Conservation (phyloP, 495 filamentous ascomycete species). For the Aspergillus carlsbadensis region DNA sequence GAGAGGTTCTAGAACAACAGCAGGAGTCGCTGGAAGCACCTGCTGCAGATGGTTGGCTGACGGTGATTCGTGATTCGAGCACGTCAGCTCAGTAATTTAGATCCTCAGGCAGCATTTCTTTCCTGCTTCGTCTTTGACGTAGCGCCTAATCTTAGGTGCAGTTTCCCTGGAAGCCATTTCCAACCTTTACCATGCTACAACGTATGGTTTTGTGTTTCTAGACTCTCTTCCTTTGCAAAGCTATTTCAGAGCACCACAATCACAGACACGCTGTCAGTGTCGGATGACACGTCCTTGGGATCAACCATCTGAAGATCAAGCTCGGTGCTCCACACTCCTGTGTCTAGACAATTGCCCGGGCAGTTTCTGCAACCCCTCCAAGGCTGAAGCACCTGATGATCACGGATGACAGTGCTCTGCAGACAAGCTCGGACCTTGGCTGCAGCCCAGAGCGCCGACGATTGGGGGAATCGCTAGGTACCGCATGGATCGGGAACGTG, state of each 20-base stretch:
- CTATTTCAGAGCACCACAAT: too few species aligned
- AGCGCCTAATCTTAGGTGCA: background rate
- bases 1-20: constrained; percentile 6
- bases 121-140: background rate
- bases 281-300: background rate
- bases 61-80: constrained; percentile 13
- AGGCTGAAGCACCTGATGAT: constrained; percentile 1
- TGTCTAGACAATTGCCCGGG: constrained; percentile 12
- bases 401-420: constrained; percentile 16
- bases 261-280: background rate
- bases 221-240: too few species aligned
- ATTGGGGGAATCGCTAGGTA: background rate
- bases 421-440: constrained; percentile 18
- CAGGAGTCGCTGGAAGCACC: background rate
- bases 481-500: constrained; percentile 1
- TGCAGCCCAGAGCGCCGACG: background rate
- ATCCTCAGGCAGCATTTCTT: background rate
- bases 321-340: background rate
- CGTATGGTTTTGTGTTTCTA: too few species aligned
- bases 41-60: constrained; percentile 4
- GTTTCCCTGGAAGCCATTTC: background rate
- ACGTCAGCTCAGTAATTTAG: background rate
- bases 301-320: background rate
- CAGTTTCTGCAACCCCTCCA: constrained; percentile 3
- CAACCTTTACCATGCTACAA: too few species aligned